These are phyloP conservation scores for Venturia nashicola DNA, from an alignment of 2,329 filamentous ascomycete species.

Conservation along the genomic window DNA sequence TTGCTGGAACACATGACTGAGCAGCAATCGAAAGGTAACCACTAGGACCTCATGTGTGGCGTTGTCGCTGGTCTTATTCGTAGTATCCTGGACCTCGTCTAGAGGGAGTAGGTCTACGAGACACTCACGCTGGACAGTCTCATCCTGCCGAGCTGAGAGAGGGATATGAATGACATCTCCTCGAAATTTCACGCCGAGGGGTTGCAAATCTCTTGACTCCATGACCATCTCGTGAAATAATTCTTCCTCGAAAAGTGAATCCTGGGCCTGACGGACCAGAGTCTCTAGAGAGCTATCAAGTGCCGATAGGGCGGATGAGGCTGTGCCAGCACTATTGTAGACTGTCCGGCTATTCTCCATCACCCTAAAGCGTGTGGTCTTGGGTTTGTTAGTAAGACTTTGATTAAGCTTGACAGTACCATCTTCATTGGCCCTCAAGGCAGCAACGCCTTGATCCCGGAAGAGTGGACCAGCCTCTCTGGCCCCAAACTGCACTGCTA, in stretches of 20 bases:
- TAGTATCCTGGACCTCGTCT: slow-evolving; percentile 28
- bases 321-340: slow-evolving; percentile 37
- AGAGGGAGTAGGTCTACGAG: slow-evolving; percentile 56
- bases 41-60: slow-evolving; percentile 48
- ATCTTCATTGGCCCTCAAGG: slow-evolving; percentile 60
- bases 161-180: slow-evolving; percentile 25
- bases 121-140: slow-evolving; percentile 38
- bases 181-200: slow-evolving; percentile 16
- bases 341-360: slow-evolving; percentile 44
- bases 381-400: slow-evolving; percentile 42
- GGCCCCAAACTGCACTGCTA: slow-evolving; percentile 85
- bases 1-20: slow-evolving; percentile 67
- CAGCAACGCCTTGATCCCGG: slow-evolving; percentile 64
- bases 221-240: slow-evolving; percentile 80
- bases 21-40: slow-evolving; percentile 51
- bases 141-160: slow-evolving; percentile 28
- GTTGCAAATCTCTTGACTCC: slow-evolving; percentile 58
- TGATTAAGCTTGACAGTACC: slow-evolving; percentile 66
- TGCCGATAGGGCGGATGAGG: slow-evolving; percentile 16
- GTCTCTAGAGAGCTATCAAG: slow-evolving; percentile 51
- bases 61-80: slow-evolving; percentile 16
- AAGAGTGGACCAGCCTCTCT: slow-evolving; percentile 54
- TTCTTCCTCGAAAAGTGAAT: slow-evolving; percentile 74
- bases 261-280: slow-evolving; percentile 60
- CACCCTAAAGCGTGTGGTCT: slow-evolving; percentile 56